Percentiles rank a stretch among this genome's conserved stretches.
phyloP scores from a whole-genome alignment of 83 land plant species.

The Picea engelmannii region DNA sequence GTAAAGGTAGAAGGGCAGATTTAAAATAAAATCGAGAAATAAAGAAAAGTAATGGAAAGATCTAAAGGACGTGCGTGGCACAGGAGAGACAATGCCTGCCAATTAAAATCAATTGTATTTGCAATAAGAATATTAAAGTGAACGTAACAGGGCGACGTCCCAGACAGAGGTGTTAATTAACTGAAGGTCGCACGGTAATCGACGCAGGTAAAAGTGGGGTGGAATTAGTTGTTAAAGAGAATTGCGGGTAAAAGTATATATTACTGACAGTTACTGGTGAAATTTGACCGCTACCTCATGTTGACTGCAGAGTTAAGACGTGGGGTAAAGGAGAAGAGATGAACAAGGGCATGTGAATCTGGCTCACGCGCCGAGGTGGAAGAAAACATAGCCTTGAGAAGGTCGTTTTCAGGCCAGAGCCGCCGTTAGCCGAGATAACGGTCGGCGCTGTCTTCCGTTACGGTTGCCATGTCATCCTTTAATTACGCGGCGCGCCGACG shows the following conservation, averaged over 20 bases:
- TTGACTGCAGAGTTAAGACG: background rate
- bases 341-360: background rate
- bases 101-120: too few relatives aligned
- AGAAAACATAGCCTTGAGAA: background rate
- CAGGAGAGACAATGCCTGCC: too few relatives aligned
- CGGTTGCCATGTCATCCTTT: background rate
- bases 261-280: background rate
- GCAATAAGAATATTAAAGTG: too few relatives aligned
- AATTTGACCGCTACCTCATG: slow-evolving; percentile 2
- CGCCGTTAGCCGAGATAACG: background rate
- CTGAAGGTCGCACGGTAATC: background rate
- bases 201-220: slow-evolving; percentile 4
- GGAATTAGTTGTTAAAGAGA: background rate
- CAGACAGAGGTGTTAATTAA: background rate
- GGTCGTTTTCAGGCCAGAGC: background rate
- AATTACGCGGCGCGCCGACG: background rate
- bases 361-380: slow-evolving; percentile 7
- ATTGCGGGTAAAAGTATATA: background rate
- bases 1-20: too few relatives aligned
- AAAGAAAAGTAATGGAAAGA: too few relatives aligned
- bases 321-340: background rate
- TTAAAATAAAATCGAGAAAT: too few relatives aligned
- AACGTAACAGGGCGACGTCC: too few relatives aligned
- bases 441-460: background rate
- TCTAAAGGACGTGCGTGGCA: too few relatives aligned